Base-by-base conservation (phyloP, 805 yeast genomes). In the Ascoidea asiatica region DNA sequence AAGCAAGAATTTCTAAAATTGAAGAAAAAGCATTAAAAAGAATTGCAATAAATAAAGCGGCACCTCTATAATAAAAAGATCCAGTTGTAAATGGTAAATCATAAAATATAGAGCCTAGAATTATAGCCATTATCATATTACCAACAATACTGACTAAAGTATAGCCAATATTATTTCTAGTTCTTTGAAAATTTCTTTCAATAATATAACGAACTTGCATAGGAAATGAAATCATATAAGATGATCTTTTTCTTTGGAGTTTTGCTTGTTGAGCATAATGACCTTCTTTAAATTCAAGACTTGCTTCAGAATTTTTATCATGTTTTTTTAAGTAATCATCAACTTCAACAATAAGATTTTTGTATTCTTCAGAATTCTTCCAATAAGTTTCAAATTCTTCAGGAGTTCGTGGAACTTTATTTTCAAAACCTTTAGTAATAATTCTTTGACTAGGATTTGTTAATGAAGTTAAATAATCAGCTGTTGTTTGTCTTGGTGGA, bases 1-100 rank as follows among this genome's bases (percentile, higher is more conserved):
- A 54, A 1, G 73, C 53, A 58, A 72, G 62, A 46, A 77, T 67
- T 58, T 77, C 84, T 53, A 75, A 63, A 48, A 77, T 56, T 18
- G 79, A 75, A 13, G 77, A 63, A 53, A 77, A 73, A 8, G 81
- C 76, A 55, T 77, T 76, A 58, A 75, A 77, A 54, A 77, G 63
- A 39, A 73, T 67, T 18, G 80, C 77, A 56, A 79, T 79, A 61
- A 81, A 81, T 68, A 81, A 64, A 40, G 78, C 70, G 39, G 85
- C 75, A 52, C 77, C 71, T 54, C 86, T 64, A 52, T 61, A 65
- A 56, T 69, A 75, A 50, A 77, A 69, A 2, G 75, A 66, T 1
- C 53, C 59, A 0, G 81, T 70, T 19, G 55, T 56, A 22, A 46
- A 43, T 49, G 56, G 58, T 50, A 73, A 53, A 50, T 75, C 72